Evolutionary conservation across 164 flowering plant species (phyloP).

Genomic region (Macadamia integrifolia): DNA sequence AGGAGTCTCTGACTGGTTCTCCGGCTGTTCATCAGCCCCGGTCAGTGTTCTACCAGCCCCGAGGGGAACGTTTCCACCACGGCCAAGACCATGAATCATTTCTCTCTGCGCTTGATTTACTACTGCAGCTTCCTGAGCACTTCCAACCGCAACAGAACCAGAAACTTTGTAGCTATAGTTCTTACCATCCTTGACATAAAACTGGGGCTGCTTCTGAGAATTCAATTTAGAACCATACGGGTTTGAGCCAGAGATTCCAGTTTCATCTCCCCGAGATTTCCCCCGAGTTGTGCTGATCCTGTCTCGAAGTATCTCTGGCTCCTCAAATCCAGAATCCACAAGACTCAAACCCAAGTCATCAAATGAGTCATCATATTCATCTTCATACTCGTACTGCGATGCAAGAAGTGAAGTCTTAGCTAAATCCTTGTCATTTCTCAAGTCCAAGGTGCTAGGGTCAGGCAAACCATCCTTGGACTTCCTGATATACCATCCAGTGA

Average conservation of each 20-base stretch:
- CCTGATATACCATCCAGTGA: slow-evolving; percentile 65
- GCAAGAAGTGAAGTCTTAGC: slow-evolving; percentile 41
- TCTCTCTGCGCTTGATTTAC: slow-evolving; percentile 61
- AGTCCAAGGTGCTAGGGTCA: slow-evolving; percentile 33
- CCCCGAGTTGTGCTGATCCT: slow-evolving; percentile 25
- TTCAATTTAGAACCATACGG: slow-evolving; percentile 51
- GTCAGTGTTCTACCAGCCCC: slow-evolving; percentile 53
- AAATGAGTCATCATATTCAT: slow-evolving; percentile 96
- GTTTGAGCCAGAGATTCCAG: slow-evolving; percentile 23
- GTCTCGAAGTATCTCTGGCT: slow-evolving; percentile 48
- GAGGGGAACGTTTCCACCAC: slow-evolving; percentile 79
- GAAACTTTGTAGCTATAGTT: slow-evolving; percentile 93
- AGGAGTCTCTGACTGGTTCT: slow-evolving; percentile 26
- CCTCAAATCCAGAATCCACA: slow-evolving; percentile 63
- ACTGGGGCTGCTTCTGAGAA: slow-evolving; percentile 71
- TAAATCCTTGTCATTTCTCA: slow-evolving; percentile 32
- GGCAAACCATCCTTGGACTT: slow-evolving; percentile 42
- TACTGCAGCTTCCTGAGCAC: slow-evolving; percentile 57
- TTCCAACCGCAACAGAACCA: slow-evolving; percentile 72
- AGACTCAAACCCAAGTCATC: slow-evolving; percentile 86
- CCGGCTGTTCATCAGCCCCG: slow-evolving; percentile 29
- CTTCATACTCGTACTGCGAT: slow-evolving; percentile 85
- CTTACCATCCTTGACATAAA: slow-evolving; percentile 93
- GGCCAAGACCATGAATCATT: slow-evolving; percentile 78
- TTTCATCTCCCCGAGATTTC: slow-evolving; percentile 26